Evolutionary conservation across 2,329 filamentous ascomycete genomes (phyloP).

Genomic region (Sporothrix euskadiensis): DNA sequence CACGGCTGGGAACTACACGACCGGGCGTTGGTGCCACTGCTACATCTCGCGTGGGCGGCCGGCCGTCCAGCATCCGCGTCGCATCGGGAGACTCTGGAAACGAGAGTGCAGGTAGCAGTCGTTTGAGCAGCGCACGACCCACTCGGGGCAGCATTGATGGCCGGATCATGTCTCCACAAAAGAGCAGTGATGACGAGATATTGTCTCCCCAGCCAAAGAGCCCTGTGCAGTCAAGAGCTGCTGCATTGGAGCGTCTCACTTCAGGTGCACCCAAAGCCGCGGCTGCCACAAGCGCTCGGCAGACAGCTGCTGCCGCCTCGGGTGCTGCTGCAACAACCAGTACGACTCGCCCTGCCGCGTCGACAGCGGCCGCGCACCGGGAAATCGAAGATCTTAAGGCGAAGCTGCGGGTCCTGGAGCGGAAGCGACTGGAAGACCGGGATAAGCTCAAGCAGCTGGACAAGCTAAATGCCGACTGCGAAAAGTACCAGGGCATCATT

Average conservation of each 20-base stretch:
- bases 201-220: slow-evolving; percentile 53
- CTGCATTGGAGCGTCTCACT: slow-evolving; percentile 55
- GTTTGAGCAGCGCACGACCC: slow-evolving; percentile 40
- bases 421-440: slow-evolving; percentile 80
- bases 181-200: slow-evolving; percentile 54
- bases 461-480: slow-evolving; percentile 71
- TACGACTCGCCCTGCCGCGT: slow-evolving; percentile 36
- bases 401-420: slow-evolving; percentile 83
- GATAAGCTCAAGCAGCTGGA: slow-evolving; percentile 81
- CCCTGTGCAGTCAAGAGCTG: slow-evolving; percentile 53
- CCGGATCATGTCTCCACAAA: slow-evolving; percentile 42
- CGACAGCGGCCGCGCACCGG: slow-evolving; percentile 52
- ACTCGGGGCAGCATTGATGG: slow-evolving; percentile 39
- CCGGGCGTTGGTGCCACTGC: slow-evolving; percentile 34
- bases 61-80: slow-evolving; percentile 46
- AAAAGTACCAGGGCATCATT: slow-evolving; percentile 80
- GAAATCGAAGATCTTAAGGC: slow-evolving; percentile 87
- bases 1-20: not conserved
- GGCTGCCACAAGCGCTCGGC: not conserved
- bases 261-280: slow-evolving; percentile 36
- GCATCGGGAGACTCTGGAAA: slow-evolving; percentile 51
- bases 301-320: slow-evolving; percentile 32
- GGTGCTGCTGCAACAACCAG: slow-evolving; percentile 34
- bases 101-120: slow-evolving; percentile 36
- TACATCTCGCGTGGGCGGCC: slow-evolving; percentile 39